Conservation (phyloP, 2,329 filamentous ascomycete species). For the Colletotrichum incanum region DNA sequence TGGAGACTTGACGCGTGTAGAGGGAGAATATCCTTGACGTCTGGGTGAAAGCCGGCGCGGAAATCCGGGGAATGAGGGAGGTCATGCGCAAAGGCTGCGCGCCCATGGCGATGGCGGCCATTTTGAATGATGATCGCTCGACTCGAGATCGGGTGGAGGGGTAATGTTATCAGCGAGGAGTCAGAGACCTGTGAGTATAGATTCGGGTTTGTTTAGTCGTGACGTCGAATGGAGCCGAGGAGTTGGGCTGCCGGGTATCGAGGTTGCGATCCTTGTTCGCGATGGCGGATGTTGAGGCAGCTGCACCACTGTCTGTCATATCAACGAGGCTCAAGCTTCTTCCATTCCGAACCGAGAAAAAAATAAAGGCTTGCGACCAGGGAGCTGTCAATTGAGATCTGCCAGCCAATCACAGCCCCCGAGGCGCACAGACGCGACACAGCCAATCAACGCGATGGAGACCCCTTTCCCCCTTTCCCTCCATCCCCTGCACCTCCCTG, state of each 20-base stretch:
- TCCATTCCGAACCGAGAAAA: slow-evolving; percentile 21
- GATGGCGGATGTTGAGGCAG: slow-evolving; percentile 9
- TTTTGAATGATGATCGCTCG: slow-evolving; percentile 49
- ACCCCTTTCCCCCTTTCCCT: slow-evolving; percentile 59
- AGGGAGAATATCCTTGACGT: slow-evolving; percentile 61
- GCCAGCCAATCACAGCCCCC: slow-evolving; percentile 42
- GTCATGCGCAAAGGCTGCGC: slow-evolving; percentile 46
- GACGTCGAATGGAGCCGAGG: not conserved
- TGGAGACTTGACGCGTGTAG: slow-evolving; percentile 62
- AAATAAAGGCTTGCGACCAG: slow-evolving; percentile 37
- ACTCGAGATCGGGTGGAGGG: slow-evolving; percentile 23
- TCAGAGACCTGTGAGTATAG: not conserved
- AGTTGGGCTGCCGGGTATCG: not conserved
- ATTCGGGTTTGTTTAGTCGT: too few relatives aligned
- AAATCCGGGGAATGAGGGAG: slow-evolving; percentile 71
- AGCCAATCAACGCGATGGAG: slow-evolving; percentile 42
- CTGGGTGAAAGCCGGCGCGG: slow-evolving; percentile 58
- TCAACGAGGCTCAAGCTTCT: slow-evolving; percentile 34
- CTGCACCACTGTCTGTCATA: slow-evolving; percentile 19
- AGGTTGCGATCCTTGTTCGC: not conserved
- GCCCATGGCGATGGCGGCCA: slow-evolving; percentile 58
- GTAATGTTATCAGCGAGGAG: not conserved
- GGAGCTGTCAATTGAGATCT: slow-evolving; percentile 39
- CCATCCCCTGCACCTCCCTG: slow-evolving; percentile 56
- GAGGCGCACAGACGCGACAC: slow-evolving; percentile 24